A percentile compares a stretch with the other conserved stretches of the same genome.
phyloP scores from a whole-genome alignment of 2,329 filamentous ascomycete species.

The Alternaria alternata region DNA sequence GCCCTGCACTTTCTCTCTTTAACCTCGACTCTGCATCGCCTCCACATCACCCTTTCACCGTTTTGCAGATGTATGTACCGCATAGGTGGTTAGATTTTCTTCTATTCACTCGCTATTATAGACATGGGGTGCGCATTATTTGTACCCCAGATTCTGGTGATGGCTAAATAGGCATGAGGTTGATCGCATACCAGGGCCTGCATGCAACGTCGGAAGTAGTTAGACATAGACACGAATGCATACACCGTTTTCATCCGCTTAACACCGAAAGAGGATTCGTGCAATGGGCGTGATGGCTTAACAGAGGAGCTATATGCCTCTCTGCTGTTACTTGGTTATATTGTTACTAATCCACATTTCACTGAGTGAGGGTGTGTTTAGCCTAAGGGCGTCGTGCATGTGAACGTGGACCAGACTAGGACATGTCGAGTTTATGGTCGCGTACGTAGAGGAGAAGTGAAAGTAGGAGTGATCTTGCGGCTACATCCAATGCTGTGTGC shows the following conservation, averaged over 20 bases:
- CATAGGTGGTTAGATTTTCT: not conserved
- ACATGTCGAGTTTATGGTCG: not conserved
- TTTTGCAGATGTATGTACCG: not conserved
- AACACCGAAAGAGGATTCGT: not conserved
- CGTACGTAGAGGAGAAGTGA: not conserved
- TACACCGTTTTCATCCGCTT: not conserved
- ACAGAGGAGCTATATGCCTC: not conserved
- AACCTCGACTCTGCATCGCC: not conserved
- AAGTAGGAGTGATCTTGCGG: not conserved
- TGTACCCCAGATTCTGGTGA: slow-evolving; percentile 8
- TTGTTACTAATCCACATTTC: not conserved
- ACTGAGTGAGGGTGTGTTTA: not conserved
- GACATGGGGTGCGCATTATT: slow-evolving; percentile 6
- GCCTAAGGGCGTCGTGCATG: not conserved
- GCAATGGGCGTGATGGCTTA: not conserved
- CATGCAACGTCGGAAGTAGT: not conserved
- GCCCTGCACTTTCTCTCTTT: not conserved
- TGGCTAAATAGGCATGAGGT: slow-evolving; percentile 1
- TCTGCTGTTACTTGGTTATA: not conserved
- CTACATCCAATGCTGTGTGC: not conserved
- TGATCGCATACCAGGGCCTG: not conserved
- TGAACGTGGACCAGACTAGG: not conserved
- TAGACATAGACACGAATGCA: slow-evolving; percentile 2
- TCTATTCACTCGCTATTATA: not conserved
- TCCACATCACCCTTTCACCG: not conserved